These are phyloP conservation scores for Coemansia sp. DNA, from an alignment of 192 early-diverging fungal genomes.

Conservation along the genomic window DNA sequence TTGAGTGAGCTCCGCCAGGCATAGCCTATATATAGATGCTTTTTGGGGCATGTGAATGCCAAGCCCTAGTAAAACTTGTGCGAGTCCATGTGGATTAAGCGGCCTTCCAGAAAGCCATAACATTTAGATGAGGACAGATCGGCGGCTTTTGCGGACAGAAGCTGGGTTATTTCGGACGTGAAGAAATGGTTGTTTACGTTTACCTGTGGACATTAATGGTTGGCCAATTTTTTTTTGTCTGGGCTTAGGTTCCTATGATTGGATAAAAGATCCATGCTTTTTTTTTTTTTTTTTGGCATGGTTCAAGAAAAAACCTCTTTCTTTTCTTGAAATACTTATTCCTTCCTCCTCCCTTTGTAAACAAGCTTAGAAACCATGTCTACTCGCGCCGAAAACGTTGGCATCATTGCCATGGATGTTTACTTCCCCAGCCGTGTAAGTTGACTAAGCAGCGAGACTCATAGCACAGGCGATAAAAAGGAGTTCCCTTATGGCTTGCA, in stretches of 20 bases:
- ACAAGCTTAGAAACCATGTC: conserved; percentile 10
- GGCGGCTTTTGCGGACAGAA: too few relatives aligned
- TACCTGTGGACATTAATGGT: too few relatives aligned
- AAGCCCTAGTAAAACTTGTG: neutral
- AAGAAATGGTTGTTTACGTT: too few relatives aligned
- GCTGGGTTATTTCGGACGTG: too few relatives aligned
- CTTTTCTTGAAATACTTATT: neutral
- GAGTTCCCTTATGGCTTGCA: too few relatives aligned
- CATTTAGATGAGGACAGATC: too few relatives aligned
- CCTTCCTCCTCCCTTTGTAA: neutral
- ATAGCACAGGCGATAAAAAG: too few relatives aligned
- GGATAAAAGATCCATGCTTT: too few relatives aligned
- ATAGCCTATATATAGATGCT: neutral
- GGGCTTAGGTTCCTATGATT: neutral
- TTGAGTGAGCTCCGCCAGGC: conserved; percentile 58
- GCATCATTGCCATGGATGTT: conserved; percentile 64
- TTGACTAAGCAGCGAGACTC: neutral
- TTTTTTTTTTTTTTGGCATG: neutral
- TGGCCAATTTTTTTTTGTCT: neutral
- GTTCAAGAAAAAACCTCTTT: conserved; percentile 2
- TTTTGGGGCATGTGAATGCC: neutral
- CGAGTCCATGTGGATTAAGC: neutral
- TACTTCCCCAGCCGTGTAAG: conserved; percentile 64
- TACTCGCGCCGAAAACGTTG: conserved; percentile 58
- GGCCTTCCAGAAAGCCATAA: too few relatives aligned